Conservation (phyloP, 208 protist genomes). For the Trypanosoma grayi region DNA sequence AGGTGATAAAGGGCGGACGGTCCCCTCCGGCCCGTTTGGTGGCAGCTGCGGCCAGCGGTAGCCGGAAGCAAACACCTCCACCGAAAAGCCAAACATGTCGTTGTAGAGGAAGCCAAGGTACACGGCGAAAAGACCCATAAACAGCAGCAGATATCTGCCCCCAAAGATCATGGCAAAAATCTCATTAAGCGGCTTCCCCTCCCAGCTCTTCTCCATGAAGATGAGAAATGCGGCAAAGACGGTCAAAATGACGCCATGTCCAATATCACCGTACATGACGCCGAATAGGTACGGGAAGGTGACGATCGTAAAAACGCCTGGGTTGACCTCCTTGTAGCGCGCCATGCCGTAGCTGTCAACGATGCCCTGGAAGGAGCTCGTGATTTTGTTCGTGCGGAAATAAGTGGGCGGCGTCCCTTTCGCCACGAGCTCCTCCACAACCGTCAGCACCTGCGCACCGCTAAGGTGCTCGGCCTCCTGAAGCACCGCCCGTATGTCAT, state of each 20-base stretch:
- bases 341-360: conserved; percentile 98
- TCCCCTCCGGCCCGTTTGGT: conserved; percentile 40
- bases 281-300: conserved; percentile 99
- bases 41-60: conserved; percentile 47
- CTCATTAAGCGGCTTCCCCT: conserved; percentile 85
- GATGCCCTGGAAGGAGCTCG: conserved; percentile 95
- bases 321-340: conserved; percentile 92
- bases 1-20: conserved; percentile 43
- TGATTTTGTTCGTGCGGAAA: conserved; percentile 98
- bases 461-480: conserved; percentile 68
- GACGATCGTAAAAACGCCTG: conserved; percentile 95
- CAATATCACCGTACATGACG: conserved; percentile 99
- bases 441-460: conserved; percentile 88
- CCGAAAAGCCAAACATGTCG: conserved; percentile 88
- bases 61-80: conserved; percentile 82
- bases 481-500: conserved; percentile 76
- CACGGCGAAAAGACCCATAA: conserved; percentile 96
- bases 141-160: conserved; percentile 94
- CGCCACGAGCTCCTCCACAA: conserved; percentile 90
- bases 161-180: conserved; percentile 88
- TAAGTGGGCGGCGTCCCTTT: conserved; percentile 95
- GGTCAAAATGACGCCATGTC: conserved; percentile 96
- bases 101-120: conserved; percentile 98
- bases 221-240: conserved; percentile 81
- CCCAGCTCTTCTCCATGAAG: conserved; percentile 85